phyloP scores from a whole-genome alignment of 495 filamentous ascomycete species.

The Penicillium lagena region DNA sequence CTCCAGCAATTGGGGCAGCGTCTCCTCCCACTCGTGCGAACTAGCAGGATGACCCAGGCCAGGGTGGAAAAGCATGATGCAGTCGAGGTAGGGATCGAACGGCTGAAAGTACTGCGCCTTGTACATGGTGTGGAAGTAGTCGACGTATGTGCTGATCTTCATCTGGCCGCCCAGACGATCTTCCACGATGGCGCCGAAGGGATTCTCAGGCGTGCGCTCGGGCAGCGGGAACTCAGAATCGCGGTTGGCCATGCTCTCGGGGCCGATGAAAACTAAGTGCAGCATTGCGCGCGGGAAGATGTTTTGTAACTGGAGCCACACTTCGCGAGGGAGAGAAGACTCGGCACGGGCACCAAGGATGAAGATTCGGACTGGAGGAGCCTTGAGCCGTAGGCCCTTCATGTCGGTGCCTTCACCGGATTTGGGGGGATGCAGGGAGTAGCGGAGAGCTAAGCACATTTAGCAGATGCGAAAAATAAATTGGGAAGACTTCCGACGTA shows the following conservation, averaged over 20 bases:
- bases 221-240: slow-evolving; percentile 88
- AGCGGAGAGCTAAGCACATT: slow-evolving; percentile 66
- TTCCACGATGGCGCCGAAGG: slow-evolving; percentile 88
- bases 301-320: slow-evolving; percentile 86
- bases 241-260: slow-evolving; percentile 88
- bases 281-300: slow-evolving; percentile 72
- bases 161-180: slow-evolving; percentile 74
- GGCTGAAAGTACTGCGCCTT: slow-evolving; percentile 81
- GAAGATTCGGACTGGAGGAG: slow-evolving; percentile 87
- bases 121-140: slow-evolving; percentile 97
- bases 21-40: slow-evolving; percentile 88
- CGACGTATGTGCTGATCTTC: slow-evolving; percentile 95
- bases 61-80: slow-evolving; percentile 92
- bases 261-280: slow-evolving; percentile 91
- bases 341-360: slow-evolving; percentile 93
- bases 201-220: slow-evolving; percentile 72
- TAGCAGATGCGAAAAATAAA: too few species aligned
- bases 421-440: slow-evolving; percentile 83
- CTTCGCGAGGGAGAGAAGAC: slow-evolving; percentile 86
- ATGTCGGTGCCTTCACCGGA: slow-evolving; percentile 68
- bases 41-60: slow-evolving; percentile 90
- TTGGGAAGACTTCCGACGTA: slow-evolving; percentile 32
- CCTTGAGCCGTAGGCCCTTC: slow-evolving; percentile 70
- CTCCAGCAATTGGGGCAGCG: slow-evolving; percentile 79
- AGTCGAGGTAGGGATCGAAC: slow-evolving; percentile 97